Evolutionary conservation across 306 rosid species (phyloP).

Genomic region (Cyamopsis tetragonoloba): DNA sequence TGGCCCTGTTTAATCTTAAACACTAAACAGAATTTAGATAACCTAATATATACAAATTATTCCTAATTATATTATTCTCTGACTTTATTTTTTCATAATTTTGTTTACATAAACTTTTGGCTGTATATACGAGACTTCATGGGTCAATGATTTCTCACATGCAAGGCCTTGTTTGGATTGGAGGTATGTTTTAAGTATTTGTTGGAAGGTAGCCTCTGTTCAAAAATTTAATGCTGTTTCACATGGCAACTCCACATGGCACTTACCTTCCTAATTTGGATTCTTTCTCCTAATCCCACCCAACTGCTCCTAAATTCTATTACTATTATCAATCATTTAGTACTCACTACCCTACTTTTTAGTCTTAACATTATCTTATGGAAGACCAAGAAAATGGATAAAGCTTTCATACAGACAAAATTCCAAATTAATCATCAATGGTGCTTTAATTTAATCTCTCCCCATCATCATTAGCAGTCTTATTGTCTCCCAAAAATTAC

Average conservation of each 20-base stretch:
- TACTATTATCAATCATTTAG: slow-evolving; percentile 38
- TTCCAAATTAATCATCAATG: slow-evolving; percentile 34
- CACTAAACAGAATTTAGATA: slow-evolving; percentile 3
- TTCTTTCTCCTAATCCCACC: slow-evolving; percentile 33
- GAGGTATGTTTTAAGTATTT: slow-evolving; percentile 29
- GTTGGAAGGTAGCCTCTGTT: slow-evolving; percentile 32
- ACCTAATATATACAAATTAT: neutral
- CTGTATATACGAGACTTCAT: slow-evolving; percentile 12
- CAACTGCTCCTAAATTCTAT: slow-evolving; percentile 31
- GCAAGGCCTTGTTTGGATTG: slow-evolving; percentile 50
- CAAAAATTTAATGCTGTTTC: slow-evolving; percentile 53
- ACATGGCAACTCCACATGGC: slow-evolving; percentile 85
- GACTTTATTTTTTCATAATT: neutral
- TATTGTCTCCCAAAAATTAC: slow-evolving; percentile 21
- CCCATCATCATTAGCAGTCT: slow-evolving; percentile 25
- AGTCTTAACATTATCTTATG: slow-evolving; percentile 22
- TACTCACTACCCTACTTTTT: slow-evolving; percentile 26
- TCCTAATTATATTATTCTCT: neutral
- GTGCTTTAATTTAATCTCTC: slow-evolving; percentile 31
- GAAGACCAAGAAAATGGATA: slow-evolving; percentile 19
- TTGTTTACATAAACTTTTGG: slow-evolving; percentile 15
- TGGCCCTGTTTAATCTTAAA: slow-evolving; percentile 10
- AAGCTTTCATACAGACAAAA: slow-evolving; percentile 24
- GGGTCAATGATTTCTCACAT: slow-evolving; percentile 66
- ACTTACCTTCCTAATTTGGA: slow-evolving; percentile 37